Evolutionary conservation across 2,329 filamentous ascomycete genomes (phyloP).

Genomic region (Penicillium sp.): DNA sequence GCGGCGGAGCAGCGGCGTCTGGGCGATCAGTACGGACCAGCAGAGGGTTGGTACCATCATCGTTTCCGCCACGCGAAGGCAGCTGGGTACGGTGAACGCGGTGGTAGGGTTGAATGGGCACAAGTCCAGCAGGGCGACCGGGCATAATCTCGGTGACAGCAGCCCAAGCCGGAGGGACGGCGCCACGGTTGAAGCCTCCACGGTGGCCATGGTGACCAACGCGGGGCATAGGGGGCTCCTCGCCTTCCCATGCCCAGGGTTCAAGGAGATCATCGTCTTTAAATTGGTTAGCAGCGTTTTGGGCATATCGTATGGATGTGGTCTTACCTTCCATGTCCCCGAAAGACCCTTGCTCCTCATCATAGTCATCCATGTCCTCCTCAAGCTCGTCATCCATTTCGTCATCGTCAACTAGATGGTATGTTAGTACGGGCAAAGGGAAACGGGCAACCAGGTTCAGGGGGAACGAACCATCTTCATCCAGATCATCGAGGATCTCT

Average conservation of each 20-base stretch:
- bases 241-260: conserved; percentile 54
- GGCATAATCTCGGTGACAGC: conserved; percentile 61
- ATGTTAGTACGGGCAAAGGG: conserved; percentile 19
- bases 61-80: conserved; percentile 57
- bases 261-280: conserved; percentile 42
- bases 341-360: conserved; percentile 47
- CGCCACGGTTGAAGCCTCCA: conserved; percentile 53
- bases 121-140: conserved; percentile 48
- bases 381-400: conserved; percentile 50
- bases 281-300: conserved; percentile 34
- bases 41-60: conserved; percentile 86
- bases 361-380: conserved; percentile 48
- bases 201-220: conserved; percentile 38
- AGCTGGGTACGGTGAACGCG: conserved; percentile 47
- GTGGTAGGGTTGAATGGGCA: conserved; percentile 44
- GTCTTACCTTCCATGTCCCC: conserved; percentile 38
- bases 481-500: conserved; percentile 55
- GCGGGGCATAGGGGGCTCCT: conserved; percentile 52
- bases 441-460: neutral
- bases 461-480: conserved; percentile 55
- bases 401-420: conserved; percentile 60
- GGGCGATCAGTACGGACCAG: conserved; percentile 63
- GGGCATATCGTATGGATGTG: neutral
- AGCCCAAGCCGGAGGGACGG: conserved; percentile 62
- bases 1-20: conserved; percentile 37